Evolutionary conservation across 768 basidiomycete species (phyloP), one percentile per base, ranked within the genome.

Genomic region (Xerocomus brunneocitrinus): DNA sequence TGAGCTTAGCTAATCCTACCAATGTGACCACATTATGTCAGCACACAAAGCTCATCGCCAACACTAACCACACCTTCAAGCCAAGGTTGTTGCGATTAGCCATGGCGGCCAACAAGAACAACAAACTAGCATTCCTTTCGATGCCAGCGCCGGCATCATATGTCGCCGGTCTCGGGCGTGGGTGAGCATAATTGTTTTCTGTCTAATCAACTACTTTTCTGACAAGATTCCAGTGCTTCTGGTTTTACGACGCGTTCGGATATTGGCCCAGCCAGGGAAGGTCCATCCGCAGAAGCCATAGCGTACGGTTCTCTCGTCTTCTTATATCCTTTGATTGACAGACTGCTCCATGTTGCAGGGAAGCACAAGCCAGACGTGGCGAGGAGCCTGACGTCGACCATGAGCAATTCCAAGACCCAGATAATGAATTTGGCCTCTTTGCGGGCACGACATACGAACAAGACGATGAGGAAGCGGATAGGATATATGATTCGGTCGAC

Each of bases 211-310:
- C 61, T 46, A 27, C 22, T 47, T 40, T 49, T 36, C 6, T 53
- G 50, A 64, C 48, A 47, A 16, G 6, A 50, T 51, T 7, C 4
- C 58, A 94, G 92, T 73, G 94, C 94, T 47, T 95, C 94, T 43
- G 94, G 94, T 54, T 98, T 98, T 73, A 98, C 95, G 0, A 98
- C 95, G 6, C 88, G 95, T 45, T 95, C 93, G 39, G 97, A 98
- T 84, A 98, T 99, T 54, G 97, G 97, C 66, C 97, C 97, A 34
- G 97, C 97, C 8, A 78, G 97, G 68, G 95, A 97, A 65, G 93
- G 92, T 0, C 93, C 95, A 0, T 91, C 90, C 16, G 94, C 92
- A 31, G 93, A 95, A 71, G 84, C 85, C 0, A 77, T 95, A 47
- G 95, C 91, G 87, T 91, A 61, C 46, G 88, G 80, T 14, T 14